Conservation (phyloP, 2,329 filamentous ascomycete genomes). For the Diaporthe caulivora region DNA sequence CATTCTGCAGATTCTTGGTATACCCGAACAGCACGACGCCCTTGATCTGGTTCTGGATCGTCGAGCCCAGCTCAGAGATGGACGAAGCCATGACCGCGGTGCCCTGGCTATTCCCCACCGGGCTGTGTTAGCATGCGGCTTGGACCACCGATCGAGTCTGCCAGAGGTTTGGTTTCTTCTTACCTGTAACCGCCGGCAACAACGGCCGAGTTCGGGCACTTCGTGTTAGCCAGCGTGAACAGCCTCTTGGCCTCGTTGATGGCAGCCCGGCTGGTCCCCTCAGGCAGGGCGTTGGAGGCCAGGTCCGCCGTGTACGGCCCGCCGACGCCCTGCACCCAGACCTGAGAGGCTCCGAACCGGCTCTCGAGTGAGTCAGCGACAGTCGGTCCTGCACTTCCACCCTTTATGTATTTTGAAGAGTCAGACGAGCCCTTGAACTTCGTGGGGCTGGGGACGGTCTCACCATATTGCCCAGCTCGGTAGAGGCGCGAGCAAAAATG, state of each 20-base stretch:
- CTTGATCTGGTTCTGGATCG: slow-evolving; percentile 51
- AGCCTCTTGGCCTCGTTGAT: slow-evolving; percentile 56
- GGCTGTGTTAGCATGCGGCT: not conserved
- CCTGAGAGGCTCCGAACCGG: slow-evolving; percentile 43
- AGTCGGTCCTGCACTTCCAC: slow-evolving; percentile 43
- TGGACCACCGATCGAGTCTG: no score
- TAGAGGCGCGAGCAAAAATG: slow-evolving; percentile 55
- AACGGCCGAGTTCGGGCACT: slow-evolving; percentile 58
- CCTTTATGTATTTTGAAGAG: not conserved
- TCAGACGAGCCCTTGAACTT: not conserved
- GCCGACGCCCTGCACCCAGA: slow-evolving; percentile 60
- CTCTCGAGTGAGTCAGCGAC: slow-evolving; percentile 47
- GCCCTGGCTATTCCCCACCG: slow-evolving; percentile 52
- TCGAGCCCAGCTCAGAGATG: slow-evolving; percentile 49
- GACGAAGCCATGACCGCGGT: slow-evolving; percentile 57
- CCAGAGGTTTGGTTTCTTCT: no score
- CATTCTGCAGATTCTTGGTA: slow-evolving; percentile 58
- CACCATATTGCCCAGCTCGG: slow-evolving; percentile 55
- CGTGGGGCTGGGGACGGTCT: slow-evolving; percentile 9
- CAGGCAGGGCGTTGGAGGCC: slow-evolving; percentile 52
- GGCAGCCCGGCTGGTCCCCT: slow-evolving; percentile 51
- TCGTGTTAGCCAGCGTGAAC: slow-evolving; percentile 54
- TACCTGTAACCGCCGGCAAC: slow-evolving; percentile 51
- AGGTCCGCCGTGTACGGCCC: slow-evolving; percentile 52
- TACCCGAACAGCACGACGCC: slow-evolving; percentile 55